A percentile compares a stretch with the other conserved stretches of the same genome.
Evolutionary conservation across 768 basidiomycete genomes (phyloP).

Genomic region (Kwoniella sp.): DNA sequence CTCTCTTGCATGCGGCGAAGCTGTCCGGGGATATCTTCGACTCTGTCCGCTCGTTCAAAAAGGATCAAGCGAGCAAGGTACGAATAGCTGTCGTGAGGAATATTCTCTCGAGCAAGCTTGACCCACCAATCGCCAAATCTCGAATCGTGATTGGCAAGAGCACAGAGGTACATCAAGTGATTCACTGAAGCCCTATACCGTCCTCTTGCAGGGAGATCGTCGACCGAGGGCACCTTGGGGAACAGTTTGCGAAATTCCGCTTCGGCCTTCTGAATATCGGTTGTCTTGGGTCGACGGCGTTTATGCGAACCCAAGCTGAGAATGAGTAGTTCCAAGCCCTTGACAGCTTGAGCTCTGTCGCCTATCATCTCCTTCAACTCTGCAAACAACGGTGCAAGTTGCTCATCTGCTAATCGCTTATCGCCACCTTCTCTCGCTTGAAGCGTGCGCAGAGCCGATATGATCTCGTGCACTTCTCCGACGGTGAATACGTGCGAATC

Average conservation of each 20-base stretch:
- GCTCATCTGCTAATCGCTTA: conserved; percentile 2
- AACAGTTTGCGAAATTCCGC: conserved; percentile 13
- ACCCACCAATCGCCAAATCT: conserved; percentile 27
- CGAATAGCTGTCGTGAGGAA: conserved; percentile 30
- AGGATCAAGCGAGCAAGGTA: conserved; percentile 30
- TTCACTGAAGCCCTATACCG: conserved; percentile 21
- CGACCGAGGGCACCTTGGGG: not conserved
- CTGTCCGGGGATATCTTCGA: conserved; percentile 18
- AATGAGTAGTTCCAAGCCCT: conserved; percentile 15
- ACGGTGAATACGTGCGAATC: conserved; percentile 32
- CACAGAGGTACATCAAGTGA: conserved; percentile 43
- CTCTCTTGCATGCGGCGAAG: conserved; percentile 6
- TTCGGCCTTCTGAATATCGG: conserved; percentile 22
- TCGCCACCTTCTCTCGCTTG: conserved; percentile 17
- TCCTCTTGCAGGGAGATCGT: not conserved
- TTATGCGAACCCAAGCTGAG: not conserved
- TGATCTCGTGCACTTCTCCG: conserved; percentile 25
- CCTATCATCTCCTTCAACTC: conserved; percentile 27
- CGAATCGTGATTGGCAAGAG: conserved; percentile 21
- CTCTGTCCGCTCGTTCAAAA: conserved; percentile 18
- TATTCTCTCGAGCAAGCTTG: not conserved
- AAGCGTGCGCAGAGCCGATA: conserved; percentile 11
- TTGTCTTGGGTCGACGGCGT: conserved; percentile 10
- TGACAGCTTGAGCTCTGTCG: conserved; percentile 3
- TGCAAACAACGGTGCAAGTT: conserved; percentile 10